phyloP scores from a whole-genome alignment of 1,284 basidiomycete genomes.

The Coniferiporia sulphurascens region DNA sequence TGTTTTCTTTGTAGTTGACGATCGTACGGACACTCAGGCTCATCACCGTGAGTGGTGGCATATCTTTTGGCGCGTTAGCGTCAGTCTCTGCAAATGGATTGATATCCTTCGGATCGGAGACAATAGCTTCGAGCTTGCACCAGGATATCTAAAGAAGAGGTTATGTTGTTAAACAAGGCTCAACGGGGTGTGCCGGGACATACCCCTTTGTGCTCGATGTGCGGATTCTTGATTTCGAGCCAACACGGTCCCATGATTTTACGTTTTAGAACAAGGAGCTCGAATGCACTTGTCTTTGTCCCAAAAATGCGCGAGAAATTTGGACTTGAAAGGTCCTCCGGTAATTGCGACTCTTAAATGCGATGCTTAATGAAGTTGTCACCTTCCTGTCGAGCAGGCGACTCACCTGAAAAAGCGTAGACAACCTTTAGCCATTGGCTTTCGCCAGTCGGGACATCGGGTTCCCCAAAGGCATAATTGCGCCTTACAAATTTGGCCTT shows the following conservation, averaged over 20 bases:
- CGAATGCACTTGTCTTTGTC: conserved; percentile 91
- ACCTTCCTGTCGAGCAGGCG: not conserved
- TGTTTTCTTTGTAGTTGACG: conserved; percentile 92
- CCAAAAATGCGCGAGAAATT: conserved; percentile 90
- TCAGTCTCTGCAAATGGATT: conserved; percentile 80
- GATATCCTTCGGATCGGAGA: conserved; percentile 84
- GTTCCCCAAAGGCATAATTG: conserved; percentile 91
- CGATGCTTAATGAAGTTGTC: conserved; percentile 1
- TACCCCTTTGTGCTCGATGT: conserved; percentile 74
- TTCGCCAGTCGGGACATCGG: conserved; percentile 77
- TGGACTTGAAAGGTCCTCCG: conserved; percentile 68
- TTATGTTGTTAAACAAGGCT: conserved; percentile 1
- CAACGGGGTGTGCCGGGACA: conserved; percentile 26
- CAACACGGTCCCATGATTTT: conserved; percentile 99
- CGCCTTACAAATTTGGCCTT: conserved; percentile 82
- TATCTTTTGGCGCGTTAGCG: conserved; percentile 68
- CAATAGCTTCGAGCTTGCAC: conserved; percentile 92
- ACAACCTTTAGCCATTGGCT: conserved; percentile 90
- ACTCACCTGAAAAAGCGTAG: conserved; percentile 76
- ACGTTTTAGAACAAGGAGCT: conserved; percentile 90
- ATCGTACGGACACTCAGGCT: conserved; percentile 88
- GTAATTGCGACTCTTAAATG: conserved; percentile 54
- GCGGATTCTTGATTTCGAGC: conserved; percentile 79
- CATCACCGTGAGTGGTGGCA: conserved; percentile 88
- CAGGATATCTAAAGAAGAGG: conserved; percentile 69